These are phyloP conservation scores for Comarum palustre DNA, from an alignment of 306 rosid species.

Conservation along the genomic window DNA sequence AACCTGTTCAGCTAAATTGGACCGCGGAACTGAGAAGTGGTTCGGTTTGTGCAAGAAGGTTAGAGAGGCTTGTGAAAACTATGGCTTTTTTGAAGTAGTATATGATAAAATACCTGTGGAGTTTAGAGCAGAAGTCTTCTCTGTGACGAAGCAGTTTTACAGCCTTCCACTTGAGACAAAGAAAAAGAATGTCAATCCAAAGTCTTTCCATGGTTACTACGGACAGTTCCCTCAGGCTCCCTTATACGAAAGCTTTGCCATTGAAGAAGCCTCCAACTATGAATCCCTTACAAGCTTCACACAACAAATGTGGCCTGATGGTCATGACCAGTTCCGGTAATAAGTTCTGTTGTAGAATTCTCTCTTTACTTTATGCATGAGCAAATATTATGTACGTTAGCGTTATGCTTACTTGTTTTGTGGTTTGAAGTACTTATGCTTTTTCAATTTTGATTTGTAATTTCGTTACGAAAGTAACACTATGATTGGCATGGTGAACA, in stretches of 20 bases:
- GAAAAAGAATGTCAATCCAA: background rate
- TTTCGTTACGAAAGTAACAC: background rate
- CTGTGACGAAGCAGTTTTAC: background rate
- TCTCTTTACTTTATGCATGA: background rate
- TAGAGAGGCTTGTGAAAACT: slow-evolving; percentile 21
- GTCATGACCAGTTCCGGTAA: slow-evolving; percentile 1
- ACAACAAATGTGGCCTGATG: background rate
- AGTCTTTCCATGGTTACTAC: background rate
- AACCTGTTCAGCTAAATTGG: background rate
- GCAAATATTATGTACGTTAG: background rate
- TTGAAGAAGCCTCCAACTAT: slow-evolving; percentile 9
- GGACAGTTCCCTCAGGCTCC: background rate
- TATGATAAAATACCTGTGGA: background rate
- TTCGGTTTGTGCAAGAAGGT: slow-evolving; percentile 25
- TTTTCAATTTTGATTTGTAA: background rate
- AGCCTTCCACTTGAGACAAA: slow-evolving; percentile 4
- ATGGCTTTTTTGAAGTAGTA: slow-evolving; percentile 16
- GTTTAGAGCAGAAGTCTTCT: background rate
- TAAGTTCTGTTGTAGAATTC: background rate
- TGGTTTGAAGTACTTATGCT: background rate
- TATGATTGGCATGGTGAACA: background rate
- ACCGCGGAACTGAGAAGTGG: slow-evolving; percentile 33
- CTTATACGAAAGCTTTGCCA: slow-evolving; percentile 7
- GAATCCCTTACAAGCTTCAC: background rate
- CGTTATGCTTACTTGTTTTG: background rate